Conservation (phyloP, 495 filamentous ascomycete species). For the Cercophora samala region DNA sequence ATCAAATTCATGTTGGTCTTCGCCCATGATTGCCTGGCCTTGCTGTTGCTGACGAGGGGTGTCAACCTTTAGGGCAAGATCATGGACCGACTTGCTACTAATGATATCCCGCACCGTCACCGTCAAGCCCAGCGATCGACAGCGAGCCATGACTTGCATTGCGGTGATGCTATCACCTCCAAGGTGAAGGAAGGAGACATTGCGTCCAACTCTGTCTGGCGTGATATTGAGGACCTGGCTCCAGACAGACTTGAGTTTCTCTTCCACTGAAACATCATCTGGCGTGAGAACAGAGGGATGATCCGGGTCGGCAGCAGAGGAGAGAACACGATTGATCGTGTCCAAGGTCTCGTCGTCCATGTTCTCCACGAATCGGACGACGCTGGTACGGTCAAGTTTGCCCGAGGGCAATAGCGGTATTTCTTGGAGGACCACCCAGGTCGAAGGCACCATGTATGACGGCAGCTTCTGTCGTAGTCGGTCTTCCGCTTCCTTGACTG, state of each 20-base stretch:
- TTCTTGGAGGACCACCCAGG: constrained; percentile 50
- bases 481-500: constrained; percentile 28
- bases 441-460: constrained; percentile 55
- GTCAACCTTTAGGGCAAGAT: constrained; percentile 22
- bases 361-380: constrained; percentile 18
- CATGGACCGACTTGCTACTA: constrained; percentile 22
- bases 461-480: constrained; percentile 31
- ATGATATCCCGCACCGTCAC: constrained; percentile 25
- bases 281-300: background rate
- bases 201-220: constrained; percentile 32
- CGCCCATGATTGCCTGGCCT: background rate
- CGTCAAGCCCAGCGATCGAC: constrained; percentile 17
- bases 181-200: constrained; percentile 34
- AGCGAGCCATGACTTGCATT: constrained; percentile 32
- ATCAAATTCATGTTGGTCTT: constrained; percentile 29
- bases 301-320: background rate
- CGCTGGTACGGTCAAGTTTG: constrained; percentile 54
- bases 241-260: constrained; percentile 42
- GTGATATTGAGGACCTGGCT: constrained; percentile 52
- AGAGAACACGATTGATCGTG: constrained; percentile 10
- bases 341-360: constrained; percentile 19
- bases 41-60: background rate
- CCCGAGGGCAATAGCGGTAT: constrained; percentile 51
- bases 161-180: constrained; percentile 35
- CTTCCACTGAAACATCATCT: constrained; percentile 4